Evolutionary conservation across 305 asterid genomes (phyloP), one percentile per base, ranked within the genome.

Genomic region (Rubia balearica): DNA sequence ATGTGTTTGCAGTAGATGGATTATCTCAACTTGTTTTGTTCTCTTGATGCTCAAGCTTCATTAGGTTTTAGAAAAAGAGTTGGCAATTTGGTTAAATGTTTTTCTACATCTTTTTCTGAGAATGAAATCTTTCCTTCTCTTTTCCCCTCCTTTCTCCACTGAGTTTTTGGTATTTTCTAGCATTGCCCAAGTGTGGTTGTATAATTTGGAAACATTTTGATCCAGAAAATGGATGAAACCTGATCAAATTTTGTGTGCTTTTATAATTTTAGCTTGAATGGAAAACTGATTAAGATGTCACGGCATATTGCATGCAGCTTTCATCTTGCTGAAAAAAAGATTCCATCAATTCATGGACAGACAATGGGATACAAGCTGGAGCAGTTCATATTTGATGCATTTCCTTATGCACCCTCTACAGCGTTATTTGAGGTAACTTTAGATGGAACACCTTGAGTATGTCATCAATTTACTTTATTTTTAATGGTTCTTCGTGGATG

Each of bases 331-430:
- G 96, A 93, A 81, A 91, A 92, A 78, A 79, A 84, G 64, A 92
- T 90, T 70, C 89, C 91, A 73, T 92, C 98, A 59, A 84, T 88
- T 73, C 95, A 89, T 56, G 98, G 97, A 68, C 86, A 85, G 59
- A 85, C 90, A 46, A 45, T 76, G 62, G 97, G 98, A 42, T 91
- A 72, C 86, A 91, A 93, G 78, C 88, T 93, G 42, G 98, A 93
- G 83, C 98, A 91, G 69, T 93, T 91, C 79, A 91, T 91, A 81
- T 91, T 91, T 79, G 98, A 93, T 77, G 97, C 98, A 61, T 93
- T 93, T 70, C 96, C 98, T 43, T 93, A 89, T 78, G 88, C 96
- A 71, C 96, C 96, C 77, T 85, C 97, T 56, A 93, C 96, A 3
- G 86, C 95, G 65, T 96, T 91, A 71, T 89, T 85, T 87, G 98